Conservation (phyloP, 345 rosid genomes). For the sweet orange (Citrus sinensis) region DVS_A1.0 CM039169.1:32653501-32654000, state of each 20-base stretch:
- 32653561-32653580: neutral
- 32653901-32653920: neutral
- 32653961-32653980: neutral
- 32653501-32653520: neutral
- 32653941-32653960: neutral
- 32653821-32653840: neutral
- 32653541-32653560: neutral
- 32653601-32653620: neutral
- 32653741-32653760: neutral
- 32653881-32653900: neutral
- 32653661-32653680: neutral
- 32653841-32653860: neutral
- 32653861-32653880: neutral
- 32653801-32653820: neutral
- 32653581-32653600: neutral
- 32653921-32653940: neutral
- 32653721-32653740: neutral
- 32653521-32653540: neutral
- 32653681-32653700: neutral
- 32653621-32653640: neutral
- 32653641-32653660: neutral
- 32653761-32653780: neutral
- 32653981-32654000: neutral
- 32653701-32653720: neutral
- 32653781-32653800: neutral